These are phyloP conservation scores for Backusella mclennaniae DNA, from an alignment of 192 early-diverging fungal species.

Conservation along the genomic window DNA sequence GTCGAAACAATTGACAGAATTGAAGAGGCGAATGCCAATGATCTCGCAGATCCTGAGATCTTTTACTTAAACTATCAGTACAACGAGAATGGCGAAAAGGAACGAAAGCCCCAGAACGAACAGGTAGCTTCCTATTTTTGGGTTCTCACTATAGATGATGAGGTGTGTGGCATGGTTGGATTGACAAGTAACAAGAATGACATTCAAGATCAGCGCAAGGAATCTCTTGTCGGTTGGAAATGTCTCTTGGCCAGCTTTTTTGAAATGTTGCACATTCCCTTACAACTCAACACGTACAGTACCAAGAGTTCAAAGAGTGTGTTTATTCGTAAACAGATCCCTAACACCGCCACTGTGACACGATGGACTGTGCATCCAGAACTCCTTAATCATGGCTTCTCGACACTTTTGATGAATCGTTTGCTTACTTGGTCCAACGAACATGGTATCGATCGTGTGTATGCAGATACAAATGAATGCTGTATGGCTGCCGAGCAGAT, in stretches of 20 bases:
- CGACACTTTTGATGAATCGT: slow-evolving; percentile 27
- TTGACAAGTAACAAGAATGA: slow-evolving; percentile 17
- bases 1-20: slow-evolving; percentile 18
- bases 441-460: slow-evolving; percentile 20
- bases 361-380: slow-evolving; percentile 26
- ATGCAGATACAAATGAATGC: slow-evolving; percentile 29
- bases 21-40: slow-evolving; percentile 21
- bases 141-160: slow-evolving; percentile 31
- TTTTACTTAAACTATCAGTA: slow-evolving; percentile 28
- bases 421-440: slow-evolving; percentile 27
- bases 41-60: slow-evolving; percentile 29
- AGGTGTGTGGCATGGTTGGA: slow-evolving; percentile 28
- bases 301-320: neutral
- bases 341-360: slow-evolving; percentile 26
- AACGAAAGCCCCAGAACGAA: slow-evolving; percentile 8
- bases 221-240: slow-evolving; percentile 4
- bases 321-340: slow-evolving; percentile 14
- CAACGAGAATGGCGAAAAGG: slow-evolving; percentile 15
- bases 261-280: neutral
- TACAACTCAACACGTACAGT: neutral
- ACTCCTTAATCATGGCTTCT: slow-evolving; percentile 30
- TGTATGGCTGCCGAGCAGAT: slow-evolving; percentile 5
- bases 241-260: slow-evolving; percentile 2
- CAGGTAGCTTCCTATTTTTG: slow-evolving; percentile 30
- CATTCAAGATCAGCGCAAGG: slow-evolving; percentile 12